Percentiles rank a stretch among this genome's conserved stretches.
phyloP scores from a whole-genome alignment of 805 yeast genomes.

The Candida andamanensis region DNA sequence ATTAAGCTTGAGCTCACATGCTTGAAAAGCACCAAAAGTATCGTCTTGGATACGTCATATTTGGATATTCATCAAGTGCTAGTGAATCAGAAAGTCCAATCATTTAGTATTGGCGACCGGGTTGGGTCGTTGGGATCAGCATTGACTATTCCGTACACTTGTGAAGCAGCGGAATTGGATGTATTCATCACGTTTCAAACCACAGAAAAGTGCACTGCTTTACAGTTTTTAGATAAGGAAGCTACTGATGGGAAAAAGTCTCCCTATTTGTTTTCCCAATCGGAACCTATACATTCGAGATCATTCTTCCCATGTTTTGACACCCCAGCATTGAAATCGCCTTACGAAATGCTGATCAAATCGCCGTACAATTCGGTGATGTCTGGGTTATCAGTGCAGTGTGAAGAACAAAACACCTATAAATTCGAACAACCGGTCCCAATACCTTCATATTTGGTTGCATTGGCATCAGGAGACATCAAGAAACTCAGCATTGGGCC shows the following conservation, averaged over 20 bases:
- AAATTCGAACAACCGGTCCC: conserved; percentile 70
- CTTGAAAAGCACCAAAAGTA: conserved; percentile 19
- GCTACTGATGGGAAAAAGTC: conserved; percentile 68
- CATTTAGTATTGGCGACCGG: conserved; percentile 35
- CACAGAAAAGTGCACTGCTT: conserved; percentile 72
- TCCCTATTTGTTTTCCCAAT: conserved; percentile 79
- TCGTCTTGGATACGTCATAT: conserved; percentile 67
- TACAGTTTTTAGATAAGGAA: conserved; percentile 75
- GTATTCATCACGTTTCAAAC: conserved; percentile 57
- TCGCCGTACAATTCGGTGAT: conserved; percentile 69
- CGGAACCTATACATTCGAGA: conserved; percentile 89
- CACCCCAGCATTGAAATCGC: conserved; percentile 78
- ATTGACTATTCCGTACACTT: conserved; percentile 28
- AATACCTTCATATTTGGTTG: conserved; percentile 78
- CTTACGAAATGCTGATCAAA: conserved; percentile 50
- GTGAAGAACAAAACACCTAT: conserved; percentile 11
- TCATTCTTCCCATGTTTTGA: conserved; percentile 86
- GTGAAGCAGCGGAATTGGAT: conserved; percentile 11
- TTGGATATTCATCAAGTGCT: conserved; percentile 42
- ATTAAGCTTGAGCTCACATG: conserved; percentile 44
- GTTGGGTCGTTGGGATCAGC: conserved; percentile 58
- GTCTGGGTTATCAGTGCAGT: conserved; percentile 53
- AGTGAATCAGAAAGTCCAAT: conserved; percentile 31
- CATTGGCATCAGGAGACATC: conserved; percentile 81
- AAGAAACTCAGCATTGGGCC: conserved; percentile 71